Percentiles rank a stretch among this genome's conserved stretches.
Evolutionary conservation across 257 asterid genomes (phyloP).

Genomic region (Solanum appendiculatum): DNA sequence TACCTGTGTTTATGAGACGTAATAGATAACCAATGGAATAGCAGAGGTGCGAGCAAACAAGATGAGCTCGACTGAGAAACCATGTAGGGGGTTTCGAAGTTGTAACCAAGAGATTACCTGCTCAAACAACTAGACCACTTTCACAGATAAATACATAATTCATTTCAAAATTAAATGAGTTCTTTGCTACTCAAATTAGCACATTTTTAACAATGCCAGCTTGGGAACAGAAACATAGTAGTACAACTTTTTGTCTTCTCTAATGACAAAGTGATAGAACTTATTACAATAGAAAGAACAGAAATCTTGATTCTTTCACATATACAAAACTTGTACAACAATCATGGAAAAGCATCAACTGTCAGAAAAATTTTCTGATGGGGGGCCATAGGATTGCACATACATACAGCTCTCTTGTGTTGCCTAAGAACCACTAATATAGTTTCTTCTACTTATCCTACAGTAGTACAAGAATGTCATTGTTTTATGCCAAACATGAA

Average conservation of each 20-base stretch:
- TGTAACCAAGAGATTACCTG: neutral
- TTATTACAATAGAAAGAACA: neutral
- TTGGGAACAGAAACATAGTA: neutral
- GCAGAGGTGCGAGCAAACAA: too few species aligned
- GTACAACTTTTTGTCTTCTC: neutral
- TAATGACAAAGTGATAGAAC: neutral
- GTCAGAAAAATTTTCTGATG: neutral
- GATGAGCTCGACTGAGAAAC: too few species aligned
- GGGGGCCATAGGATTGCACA: neutral
- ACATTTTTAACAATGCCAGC: neutral
- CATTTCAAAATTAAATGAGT: neutral
- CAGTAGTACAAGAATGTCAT: slow-evolving; percentile 1
- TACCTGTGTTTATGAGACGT: too few species aligned
- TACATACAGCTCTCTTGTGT: neutral
- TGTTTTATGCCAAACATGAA: neutral
- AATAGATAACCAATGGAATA: too few species aligned
- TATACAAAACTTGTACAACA: neutral
- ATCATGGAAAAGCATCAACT: neutral
- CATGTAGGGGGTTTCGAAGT: too few species aligned
- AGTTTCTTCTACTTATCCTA: neutral
- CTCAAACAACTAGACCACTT: neutral
- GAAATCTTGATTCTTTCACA: neutral
- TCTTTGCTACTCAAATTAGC: neutral
- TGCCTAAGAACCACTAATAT: neutral
- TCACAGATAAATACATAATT: neutral